Percentiles rank a stretch among this genome's conserved stretches.
Evolutionary conservation across 352 stramenopile genomes (phyloP).

Genomic region (Phytophthora hybrid): DNA sequence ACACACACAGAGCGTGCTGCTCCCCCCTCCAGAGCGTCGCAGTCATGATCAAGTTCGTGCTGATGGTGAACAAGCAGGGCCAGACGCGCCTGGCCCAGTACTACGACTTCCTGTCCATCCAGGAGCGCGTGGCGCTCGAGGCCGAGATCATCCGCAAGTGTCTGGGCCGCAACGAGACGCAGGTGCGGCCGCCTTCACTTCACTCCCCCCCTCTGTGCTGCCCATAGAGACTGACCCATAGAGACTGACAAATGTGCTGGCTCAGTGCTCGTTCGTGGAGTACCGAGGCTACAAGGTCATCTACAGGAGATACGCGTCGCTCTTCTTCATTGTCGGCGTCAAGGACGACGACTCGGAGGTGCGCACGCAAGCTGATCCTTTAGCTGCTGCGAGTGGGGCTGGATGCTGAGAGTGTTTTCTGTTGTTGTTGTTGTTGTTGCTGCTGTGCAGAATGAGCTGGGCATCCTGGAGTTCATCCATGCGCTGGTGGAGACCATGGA

Average conservation of each 20-base stretch:
- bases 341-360: slow-evolving; percentile 95
- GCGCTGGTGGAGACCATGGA: slow-evolving; percentile 99
- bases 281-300: slow-evolving; percentile 99
- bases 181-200: slow-evolving; percentile 48
- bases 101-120: slow-evolving; percentile 99
- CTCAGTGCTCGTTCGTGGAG: slow-evolving; percentile 99
- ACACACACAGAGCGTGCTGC: neutral
- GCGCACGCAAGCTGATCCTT: neutral
- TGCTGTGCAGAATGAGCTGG: slow-evolving; percentile 97
- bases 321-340: slow-evolving; percentile 99
- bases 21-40: slow-evolving; percentile 1
- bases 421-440: neutral
- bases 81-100: slow-evolving; percentile 99
- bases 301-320: slow-evolving; percentile 98
- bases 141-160: slow-evolving; percentile 99
- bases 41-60: slow-evolving; percentile 95
- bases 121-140: slow-evolving; percentile 98
- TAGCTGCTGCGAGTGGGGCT: neutral
- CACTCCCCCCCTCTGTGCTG: neutral
- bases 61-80: slow-evolving; percentile 99
- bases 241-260: neutral
- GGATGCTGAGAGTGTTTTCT: neutral
- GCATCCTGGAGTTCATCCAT: slow-evolving; percentile 99
- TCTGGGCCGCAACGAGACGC: slow-evolving; percentile 97
- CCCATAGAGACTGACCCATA: no score